Evolutionary conservation across 2,329 filamentous ascomycete genomes (phyloP), one percentile per base, ranked within the genome.

Genomic region (Scorias spongiosa): DNA sequence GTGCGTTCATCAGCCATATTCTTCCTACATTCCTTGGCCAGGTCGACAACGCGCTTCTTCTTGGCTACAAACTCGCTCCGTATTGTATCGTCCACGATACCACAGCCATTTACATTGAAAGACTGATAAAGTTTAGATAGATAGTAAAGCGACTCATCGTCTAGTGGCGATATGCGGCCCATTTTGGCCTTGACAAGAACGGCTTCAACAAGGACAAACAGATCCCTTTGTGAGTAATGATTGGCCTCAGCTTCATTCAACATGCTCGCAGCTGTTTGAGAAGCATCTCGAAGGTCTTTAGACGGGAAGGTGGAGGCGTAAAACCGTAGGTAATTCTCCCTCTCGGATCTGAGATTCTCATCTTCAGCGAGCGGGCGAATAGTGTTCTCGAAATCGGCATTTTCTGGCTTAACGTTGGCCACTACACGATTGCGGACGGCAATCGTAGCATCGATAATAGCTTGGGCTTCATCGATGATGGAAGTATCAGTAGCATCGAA

Each of bases 291-390:
- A 5, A 44, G 42, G 15, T 44, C 36, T 14, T 40, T 26, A 2
- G 14, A 10, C 2, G 42, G 42, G 11, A 26, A 26, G 7, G 42
- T 44, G 29, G 42, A 44, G 8, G 42, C 42, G 34, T 29, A 44
- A 28, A 44, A 44, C 34, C 41, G 41, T 14, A 43, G 17, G 18
- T 43, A 34, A 29, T 43, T 43, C 12, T 43, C 41, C 5, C 26
- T 39, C 14, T 37, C 28, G 5, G 41, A 43, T 43, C 41, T 38
- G 11, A 3, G 4, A 20, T 43, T 43, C 20, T 43, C 41, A 32
- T 43, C 32, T n/a, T 43, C 41, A 9, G 14, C 30, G 26, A 43
- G 36, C 26, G 41, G 30, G 2, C 29, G 41, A 10, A 43, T 28
- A n/a, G 41, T 43, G 41, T 43, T 43, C 3, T 43, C 29, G 32